Percentiles rank a stretch among this genome's conserved stretches.
phyloP scores from a whole-genome alignment of 495 filamentous ascomycete species.

The Xylaria nigripes region DNA sequence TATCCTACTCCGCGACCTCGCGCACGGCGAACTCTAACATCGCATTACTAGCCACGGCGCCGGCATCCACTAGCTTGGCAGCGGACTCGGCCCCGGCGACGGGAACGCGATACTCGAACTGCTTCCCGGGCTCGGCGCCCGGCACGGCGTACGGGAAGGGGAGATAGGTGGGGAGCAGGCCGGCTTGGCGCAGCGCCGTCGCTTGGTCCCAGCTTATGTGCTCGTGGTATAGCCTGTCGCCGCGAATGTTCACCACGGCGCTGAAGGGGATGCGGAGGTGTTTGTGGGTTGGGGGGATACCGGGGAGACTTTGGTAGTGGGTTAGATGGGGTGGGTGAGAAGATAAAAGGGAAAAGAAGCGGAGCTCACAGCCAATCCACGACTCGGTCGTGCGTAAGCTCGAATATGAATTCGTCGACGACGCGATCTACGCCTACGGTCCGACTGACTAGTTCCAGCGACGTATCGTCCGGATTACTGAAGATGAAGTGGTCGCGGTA shows the following conservation, averaged over 20 bases:
- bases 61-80: conserved; percentile 56
- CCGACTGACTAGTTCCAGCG: conserved; percentile 61
- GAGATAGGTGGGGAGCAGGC: conserved; percentile 55
- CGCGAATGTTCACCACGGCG: conserved; percentile 65
- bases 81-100: conserved; percentile 62
- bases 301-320: conserved; percentile 45
- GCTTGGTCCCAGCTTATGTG: conserved; percentile 88
- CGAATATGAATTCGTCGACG: conserved; percentile 49
- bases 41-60: conserved; percentile 51
- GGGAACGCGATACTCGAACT: conserved; percentile 57
- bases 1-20: conserved; percentile 11
- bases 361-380: conserved; percentile 62
- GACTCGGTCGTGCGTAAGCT: conserved; percentile 62
- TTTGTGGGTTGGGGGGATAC: conserved; percentile 60
- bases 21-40: conserved; percentile 44
- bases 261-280: conserved; percentile 64
- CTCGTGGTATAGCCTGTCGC: conserved; percentile 68
- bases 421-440: conserved; percentile 53
- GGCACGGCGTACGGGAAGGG: conserved; percentile 49
- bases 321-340: not conserved
- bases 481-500: conserved; percentile 70
- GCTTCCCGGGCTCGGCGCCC: conserved; percentile 34
- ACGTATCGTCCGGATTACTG: conserved; percentile 57
- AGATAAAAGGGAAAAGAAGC: not conserved
- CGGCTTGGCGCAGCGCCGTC: conserved; percentile 67